Evolutionary conservation across 768 basidiomycete genomes (phyloP).

Genomic region (Mycena albidolilacea): DNA sequence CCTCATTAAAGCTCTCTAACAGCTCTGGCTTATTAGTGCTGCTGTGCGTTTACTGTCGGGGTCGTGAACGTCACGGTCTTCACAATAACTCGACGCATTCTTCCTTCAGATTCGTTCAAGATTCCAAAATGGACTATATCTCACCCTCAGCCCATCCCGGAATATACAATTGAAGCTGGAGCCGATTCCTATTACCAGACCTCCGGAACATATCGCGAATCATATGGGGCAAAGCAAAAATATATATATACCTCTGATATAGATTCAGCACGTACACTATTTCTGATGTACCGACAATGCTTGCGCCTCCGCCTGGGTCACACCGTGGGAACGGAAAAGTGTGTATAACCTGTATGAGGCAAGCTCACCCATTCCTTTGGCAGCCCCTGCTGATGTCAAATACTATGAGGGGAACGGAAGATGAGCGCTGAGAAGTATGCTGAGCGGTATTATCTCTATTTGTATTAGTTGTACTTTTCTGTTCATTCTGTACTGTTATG

Average conservation of each 20-base stretch:
- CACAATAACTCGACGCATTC: slow-evolving; percentile 52
- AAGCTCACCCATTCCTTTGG: not conserved
- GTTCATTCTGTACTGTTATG: not conserved
- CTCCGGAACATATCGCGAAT: slow-evolving; percentile 39
- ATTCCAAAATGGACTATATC: slow-evolving; percentile 48
- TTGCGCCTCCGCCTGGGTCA: slow-evolving; percentile 5
- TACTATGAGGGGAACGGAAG: not conserved
- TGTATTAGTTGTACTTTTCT: slow-evolving; percentile 24
- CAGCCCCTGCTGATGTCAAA: not conserved
- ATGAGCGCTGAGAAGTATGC: not conserved
- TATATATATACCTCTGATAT: not conserved
- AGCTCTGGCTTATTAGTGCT: slow-evolving; percentile 46
- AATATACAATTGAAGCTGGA: slow-evolving; percentile 26
- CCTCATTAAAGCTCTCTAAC: slow-evolving; percentile 10
- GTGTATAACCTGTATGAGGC: slow-evolving; percentile 38
- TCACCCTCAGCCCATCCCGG: slow-evolving; percentile 41
- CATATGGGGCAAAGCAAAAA: slow-evolving; percentile 28
- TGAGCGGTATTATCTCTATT: slow-evolving; percentile 21
- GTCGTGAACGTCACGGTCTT: slow-evolving; percentile 57
- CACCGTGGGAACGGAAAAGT: slow-evolving; percentile 34
- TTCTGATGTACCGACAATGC: slow-evolving; percentile 8
- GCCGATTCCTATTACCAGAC: slow-evolving; percentile 43
- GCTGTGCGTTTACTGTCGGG: slow-evolving; percentile 57
- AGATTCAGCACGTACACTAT: slow-evolving; percentile 11
- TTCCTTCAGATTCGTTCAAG: slow-evolving; percentile 52